A percentile compares a stretch with the other conserved stretches of the same genome.
These are phyloP conservation scores for Exophiala lecanii-corni DNA, from an alignment of 2,329 filamentous ascomycete genomes.

Conservation along the genomic window DNA sequence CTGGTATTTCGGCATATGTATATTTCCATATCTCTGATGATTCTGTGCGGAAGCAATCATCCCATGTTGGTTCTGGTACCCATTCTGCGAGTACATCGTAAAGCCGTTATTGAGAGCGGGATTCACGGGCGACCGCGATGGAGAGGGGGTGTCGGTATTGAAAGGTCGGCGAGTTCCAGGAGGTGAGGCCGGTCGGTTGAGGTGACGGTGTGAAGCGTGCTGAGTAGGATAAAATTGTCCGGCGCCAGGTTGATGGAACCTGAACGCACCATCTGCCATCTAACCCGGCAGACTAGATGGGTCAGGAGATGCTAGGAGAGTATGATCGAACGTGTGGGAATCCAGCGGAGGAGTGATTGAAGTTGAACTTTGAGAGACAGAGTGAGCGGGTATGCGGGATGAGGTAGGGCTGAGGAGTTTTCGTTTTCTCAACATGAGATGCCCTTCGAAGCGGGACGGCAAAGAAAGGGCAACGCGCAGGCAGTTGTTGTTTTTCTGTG, in stretches of 20 bases:
- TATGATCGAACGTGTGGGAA: slow-evolving; percentile 2
- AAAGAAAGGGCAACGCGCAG: slow-evolving; percentile 4
- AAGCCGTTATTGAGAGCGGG: slow-evolving; percentile 42
- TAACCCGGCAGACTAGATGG: slow-evolving; percentile 39
- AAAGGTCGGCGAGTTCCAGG: slow-evolving; percentile 41
- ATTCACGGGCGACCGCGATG: slow-evolving; percentile 43
- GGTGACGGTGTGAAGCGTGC: slow-evolving; percentile 40
- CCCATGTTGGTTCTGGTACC: slow-evolving; percentile 45
- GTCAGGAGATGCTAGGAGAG: slow-evolving; percentile 1
- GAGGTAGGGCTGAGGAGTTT: slow-evolving; percentile 39
- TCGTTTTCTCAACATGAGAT: slow-evolving; percentile 47
- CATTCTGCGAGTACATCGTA: slow-evolving; percentile 44
- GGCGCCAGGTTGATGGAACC: slow-evolving; percentile 51
- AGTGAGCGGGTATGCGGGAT: slow-evolving; percentile 15
- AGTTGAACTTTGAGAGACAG: slow-evolving; percentile 8
- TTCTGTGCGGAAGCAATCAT: slow-evolving; percentile 48
- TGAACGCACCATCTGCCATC: slow-evolving; percentile 53
- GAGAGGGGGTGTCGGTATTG: slow-evolving; percentile 44
- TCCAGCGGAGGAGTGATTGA: slow-evolving; percentile 10
- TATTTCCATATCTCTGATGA: slow-evolving; percentile 44
- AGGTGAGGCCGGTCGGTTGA: slow-evolving; percentile 43
- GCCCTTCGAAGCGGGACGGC: slow-evolving; percentile 13
- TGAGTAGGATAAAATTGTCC: slow-evolving; percentile 47
- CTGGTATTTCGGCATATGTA: slow-evolving; percentile 46
- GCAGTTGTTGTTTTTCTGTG: slow-evolving; percentile 6